Evolutionary conservation across 2,329 filamentous ascomycete species (phyloP), one percentile per base, ranked within the genome.

Genomic region (Epichloe elymi): DNA sequence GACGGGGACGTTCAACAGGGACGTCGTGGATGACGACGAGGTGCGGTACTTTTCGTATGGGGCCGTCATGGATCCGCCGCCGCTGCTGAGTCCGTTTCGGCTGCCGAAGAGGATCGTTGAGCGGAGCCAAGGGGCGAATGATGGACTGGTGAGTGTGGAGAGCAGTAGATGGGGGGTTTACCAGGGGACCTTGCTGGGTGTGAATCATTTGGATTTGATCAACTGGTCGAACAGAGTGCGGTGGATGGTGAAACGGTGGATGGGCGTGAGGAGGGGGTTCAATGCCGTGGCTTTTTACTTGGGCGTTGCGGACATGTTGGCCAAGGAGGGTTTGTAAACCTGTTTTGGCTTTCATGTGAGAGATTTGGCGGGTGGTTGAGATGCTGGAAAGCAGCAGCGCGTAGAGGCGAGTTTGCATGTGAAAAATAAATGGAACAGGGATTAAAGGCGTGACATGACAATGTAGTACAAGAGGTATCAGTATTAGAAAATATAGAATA

Each of bases 211-310:
- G 26, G 80, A 83, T 58, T 63, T 84, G 49, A 84, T 85, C 56
- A 84, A 85, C 63, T 85, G 81, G 81, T 79, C 75, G 36, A 85
- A 84, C 55, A 67, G 76, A 53, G 54, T 83, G 37, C 68, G 71
- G 47, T 83, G 75, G 72, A 72, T 72, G 40, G 59, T 78, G 41
- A 66, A 83, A 46, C 59, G 71, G 51, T 69, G 69, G 67, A 68
- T 74, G 63, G 80, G 80, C 1, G 70, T 74, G 54, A 68, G 71
- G 57, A 72, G 70, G 52, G 80, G 75, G 15, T 85, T 85, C 58
- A 85, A 84, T 59, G 81, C 81, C 2, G 74, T 84, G 52, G 81
- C 81, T 0, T 83, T 85, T 58, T 85, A 85, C 58, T 70, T 84
- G 2, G 79, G 75, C 53, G 79, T 85, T 59, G 75, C 75, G 11